Conservation (phyloP, 2,329 filamentous ascomycete species). For the Exserohilum turcica region DNA sequence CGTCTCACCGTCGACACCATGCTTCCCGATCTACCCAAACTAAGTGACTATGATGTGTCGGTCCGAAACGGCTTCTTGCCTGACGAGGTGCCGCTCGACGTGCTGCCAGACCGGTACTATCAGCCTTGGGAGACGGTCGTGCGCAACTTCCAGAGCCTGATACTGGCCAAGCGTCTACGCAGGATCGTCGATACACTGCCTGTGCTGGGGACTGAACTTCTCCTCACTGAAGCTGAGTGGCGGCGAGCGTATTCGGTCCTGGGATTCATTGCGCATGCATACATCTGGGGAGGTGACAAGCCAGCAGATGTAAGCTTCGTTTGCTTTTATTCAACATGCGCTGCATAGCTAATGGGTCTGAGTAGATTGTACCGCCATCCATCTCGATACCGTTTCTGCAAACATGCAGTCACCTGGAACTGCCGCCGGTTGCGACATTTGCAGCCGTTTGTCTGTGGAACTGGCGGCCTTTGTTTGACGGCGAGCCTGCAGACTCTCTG, state of each 20-base stretch:
- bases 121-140: conserved; percentile 90
- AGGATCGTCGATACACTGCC: conserved; percentile 80
- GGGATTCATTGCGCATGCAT: conserved; percentile 79
- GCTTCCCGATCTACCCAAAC: conserved; percentile 52
- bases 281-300: conserved; percentile 83
- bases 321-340: not conserved
- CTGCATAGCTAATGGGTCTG: conserved; percentile 23
- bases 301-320: conserved; percentile 67
- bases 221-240: conserved; percentile 89
- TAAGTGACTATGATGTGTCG: conserved; percentile 80
- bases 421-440: conserved; percentile 93
- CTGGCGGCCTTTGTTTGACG: conserved; percentile 86
- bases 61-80: conserved; percentile 86
- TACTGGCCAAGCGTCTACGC: conserved; percentile 82
- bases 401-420: conserved; percentile 76
- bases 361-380: conserved; percentile 71
- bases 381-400: conserved; percentile 82
- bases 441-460: conserved; percentile 94
- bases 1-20: conserved; percentile 31
- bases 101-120: conserved; percentile 88
- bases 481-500: conserved; percentile 79
- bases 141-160: conserved; percentile 82
- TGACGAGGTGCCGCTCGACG: conserved; percentile 75
- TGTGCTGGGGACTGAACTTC: conserved; percentile 78
- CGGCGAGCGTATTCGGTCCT: conserved; percentile 81